These are phyloP conservation scores for Saccharomycopsis crataegensis DNA, from an alignment of 1,139 yeast genomes.

Conservation along the genomic window DNA sequence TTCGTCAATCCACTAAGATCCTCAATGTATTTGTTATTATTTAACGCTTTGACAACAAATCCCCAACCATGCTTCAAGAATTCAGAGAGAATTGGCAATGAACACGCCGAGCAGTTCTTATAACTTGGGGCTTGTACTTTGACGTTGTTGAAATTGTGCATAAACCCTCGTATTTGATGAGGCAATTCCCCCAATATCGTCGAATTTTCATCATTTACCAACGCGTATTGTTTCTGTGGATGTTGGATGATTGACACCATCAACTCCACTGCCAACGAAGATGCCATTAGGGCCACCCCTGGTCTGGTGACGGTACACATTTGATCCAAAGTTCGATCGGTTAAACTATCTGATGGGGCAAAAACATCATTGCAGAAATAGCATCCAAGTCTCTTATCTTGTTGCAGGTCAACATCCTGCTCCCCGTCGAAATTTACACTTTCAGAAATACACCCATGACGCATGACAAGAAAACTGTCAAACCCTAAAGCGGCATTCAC, in stretches of 20 bases:
- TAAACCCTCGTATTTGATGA: conserved; percentile 85
- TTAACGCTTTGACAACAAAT: conserved; percentile 63
- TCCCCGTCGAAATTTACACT: conserved; percentile 18
- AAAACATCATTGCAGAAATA: conserved; percentile 94
- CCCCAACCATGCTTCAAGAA: conserved; percentile 63
- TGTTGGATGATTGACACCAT: conserved; percentile 71
- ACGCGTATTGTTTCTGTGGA: conserved; percentile 42
- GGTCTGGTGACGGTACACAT: conserved; percentile 99
- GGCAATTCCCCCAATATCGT: conserved; percentile 62
- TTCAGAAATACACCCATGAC: conserved; percentile 58
- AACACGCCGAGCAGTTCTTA: conserved; percentile 80
- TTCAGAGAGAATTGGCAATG: conserved; percentile 44
- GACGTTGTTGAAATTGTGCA: conserved; percentile 55
- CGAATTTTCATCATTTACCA: conserved; percentile 26
- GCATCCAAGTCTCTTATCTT: conserved; percentile 59
- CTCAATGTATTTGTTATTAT: conserved; percentile 61
- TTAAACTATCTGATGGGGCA: conserved; percentile 81
- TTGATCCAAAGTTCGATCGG: conserved; percentile 85
- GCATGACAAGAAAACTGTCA: conserved; percentile 86
- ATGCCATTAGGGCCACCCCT: conserved; percentile 84
- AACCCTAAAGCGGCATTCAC: conserved; percentile 93
- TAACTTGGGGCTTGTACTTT: conserved; percentile 68
- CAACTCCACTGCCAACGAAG: conserved; percentile 81
- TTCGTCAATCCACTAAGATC: conserved; percentile 67
- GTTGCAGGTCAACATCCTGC: conserved; percentile 2